phyloP scores from a whole-genome alignment of 345 rosid genomes.

The Citrus hindsii region DNA sequence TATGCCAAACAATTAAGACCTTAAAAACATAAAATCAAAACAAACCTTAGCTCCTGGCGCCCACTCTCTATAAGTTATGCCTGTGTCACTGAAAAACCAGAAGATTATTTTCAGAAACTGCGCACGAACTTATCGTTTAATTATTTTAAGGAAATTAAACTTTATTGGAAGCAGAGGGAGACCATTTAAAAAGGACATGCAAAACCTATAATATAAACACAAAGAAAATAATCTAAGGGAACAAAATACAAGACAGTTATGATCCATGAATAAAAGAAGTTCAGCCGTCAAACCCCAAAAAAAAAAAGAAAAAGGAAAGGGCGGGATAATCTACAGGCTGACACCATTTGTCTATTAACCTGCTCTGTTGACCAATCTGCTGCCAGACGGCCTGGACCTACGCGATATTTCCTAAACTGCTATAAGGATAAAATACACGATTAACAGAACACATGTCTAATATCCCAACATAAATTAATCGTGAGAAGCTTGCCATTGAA shows the following conservation, averaged over 20 bases:
- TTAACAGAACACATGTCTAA: background rate
- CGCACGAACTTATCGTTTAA: conserved; percentile 3
- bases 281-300: background rate
- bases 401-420: background rate
- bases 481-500: background rate
- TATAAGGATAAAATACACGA: background rate
- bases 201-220: background rate
- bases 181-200: background rate
- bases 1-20: conserved; percentile 1
- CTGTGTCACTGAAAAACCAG: conserved; percentile 65
- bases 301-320: background rate
- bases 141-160: conserved; percentile 6
- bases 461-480: background rate
- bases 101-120: conserved; percentile 35
- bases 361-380: background rate
- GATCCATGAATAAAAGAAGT: background rate
- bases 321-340: background rate
- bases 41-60: conserved; percentile 98
- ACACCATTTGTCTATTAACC: background rate
- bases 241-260: background rate
- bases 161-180: background rate
- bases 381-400: background rate
- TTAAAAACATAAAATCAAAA: conserved; percentile 12
- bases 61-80: conserved; percentile 95
- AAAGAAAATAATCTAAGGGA: background rate